Base-by-base conservation (phyloP, 78 protist genomes). In the Cyanophora paradoxa region DNA sequence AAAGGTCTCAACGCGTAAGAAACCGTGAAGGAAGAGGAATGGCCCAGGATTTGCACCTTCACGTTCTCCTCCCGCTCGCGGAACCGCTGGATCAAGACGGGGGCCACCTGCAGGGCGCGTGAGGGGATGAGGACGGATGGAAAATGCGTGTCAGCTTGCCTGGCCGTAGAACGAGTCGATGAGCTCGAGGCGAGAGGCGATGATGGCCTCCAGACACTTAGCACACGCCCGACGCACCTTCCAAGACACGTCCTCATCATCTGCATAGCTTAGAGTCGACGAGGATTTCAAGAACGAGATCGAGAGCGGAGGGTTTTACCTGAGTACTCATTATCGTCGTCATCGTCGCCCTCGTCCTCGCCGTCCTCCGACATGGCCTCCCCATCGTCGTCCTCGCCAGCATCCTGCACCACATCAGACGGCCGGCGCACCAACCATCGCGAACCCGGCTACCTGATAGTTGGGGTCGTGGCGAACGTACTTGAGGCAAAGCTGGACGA, bases 161-260 rank as follows among this genome's bases (percentile, higher is more conserved):
- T n/a, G n/a, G n/a, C n/a, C n/a, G n/a, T n/a, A n/a, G n/a, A n/a
- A n/a, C n/a, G n/a, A n/a, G n/a, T n/a, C n/a, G n/a, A n/a, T n/a
- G n/a, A n/a, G n/a, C n/a, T n/a, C n/a, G 22, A 87, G 74, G 33
- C 91, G 82, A 11, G 82, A 65, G 19, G 69, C 22, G 71, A 89
- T 76, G 56, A 87, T 33, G 13, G 96, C 85, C 3, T 76, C 48
- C 0, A 93, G 56, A 22, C 80, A 70, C 63, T 89, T 90, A 33
- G 92, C 63, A 11, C 89, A 30, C n/a, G n/a, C n/a, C n/a, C n/a
- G n/a, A n/a, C n/a, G n/a, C n/a, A 91, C 92, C 82, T 94, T 94
- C 96, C 96, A 94, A 36, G 80, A 62, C 48, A 90, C 65, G 59
- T 93, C 97, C 61, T 91, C 97, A 56, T 93, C 96, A 64, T 94